Percentiles rank a stretch among this genome's conserved stretches.
These are phyloP conservation scores for Oxyria digyna DNA, from an alignment of 148 eudicot species.

Conservation along the genomic window DNA sequence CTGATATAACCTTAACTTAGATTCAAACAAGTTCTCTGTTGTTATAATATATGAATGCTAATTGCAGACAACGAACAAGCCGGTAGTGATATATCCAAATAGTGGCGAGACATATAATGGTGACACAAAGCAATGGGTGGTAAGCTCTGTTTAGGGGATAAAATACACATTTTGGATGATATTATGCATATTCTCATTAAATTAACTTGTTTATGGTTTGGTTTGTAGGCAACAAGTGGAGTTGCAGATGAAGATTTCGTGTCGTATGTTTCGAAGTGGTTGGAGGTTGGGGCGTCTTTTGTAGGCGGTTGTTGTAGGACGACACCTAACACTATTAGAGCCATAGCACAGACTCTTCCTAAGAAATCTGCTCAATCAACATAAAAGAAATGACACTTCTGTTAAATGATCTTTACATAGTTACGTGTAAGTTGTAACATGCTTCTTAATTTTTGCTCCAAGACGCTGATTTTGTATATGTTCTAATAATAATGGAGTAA, in stretches of 20 bases:
- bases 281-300: conserved; percentile 53
- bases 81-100: conserved; percentile 53
- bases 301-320: conserved; percentile 89
- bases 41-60: background rate
- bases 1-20: background rate
- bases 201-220: background rate
- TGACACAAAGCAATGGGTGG: conserved; percentile 46
- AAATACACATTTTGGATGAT: too few species aligned
- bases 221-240: conserved; percentile 31
- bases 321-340: conserved; percentile 60
- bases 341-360: conserved; percentile 35
- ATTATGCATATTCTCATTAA: background rate
- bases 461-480: background rate
- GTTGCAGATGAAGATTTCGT: conserved; percentile 47
- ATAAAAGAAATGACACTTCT: background rate
- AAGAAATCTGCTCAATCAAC: conserved; percentile 13
- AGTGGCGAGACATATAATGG: conserved; percentile 56
- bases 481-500: background rate
- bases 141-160: conserved; percentile 8
- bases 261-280: conserved; percentile 56
- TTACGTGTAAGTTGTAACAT: background rate
- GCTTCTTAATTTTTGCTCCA: background rate
- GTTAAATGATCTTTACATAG: background rate
- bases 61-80: conserved; percentile 37
- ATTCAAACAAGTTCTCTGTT: background rate